Evolutionary conservation across 306 rosid species (phyloP), one percentile per base, ranked within the genome.

Genomic region (Acacia acuminata): DNA sequence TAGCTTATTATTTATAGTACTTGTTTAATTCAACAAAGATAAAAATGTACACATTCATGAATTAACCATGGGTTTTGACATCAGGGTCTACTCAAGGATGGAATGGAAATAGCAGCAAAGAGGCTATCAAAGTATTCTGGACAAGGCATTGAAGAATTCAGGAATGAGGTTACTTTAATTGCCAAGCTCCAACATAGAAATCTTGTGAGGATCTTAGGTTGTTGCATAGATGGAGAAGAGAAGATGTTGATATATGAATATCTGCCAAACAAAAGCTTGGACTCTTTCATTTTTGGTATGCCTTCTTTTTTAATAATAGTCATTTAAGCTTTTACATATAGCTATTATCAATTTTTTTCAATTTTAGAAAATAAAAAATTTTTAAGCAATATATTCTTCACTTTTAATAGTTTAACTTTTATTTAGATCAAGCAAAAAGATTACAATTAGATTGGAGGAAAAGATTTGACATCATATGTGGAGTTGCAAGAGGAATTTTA

Each of bases 211-310:
- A 24, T 83, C 86, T 87, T 43, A 81, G 81, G 77, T 87, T 60
- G 36, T 24, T 60, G 66, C 36, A 11, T 24, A 25, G 16, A 60
- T 22, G 66, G 8, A 60, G 66, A 85, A 5, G 94, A 92, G 83
- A 90, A 87, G 81, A 90, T 92, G 90, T 58, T 92, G 79, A 82
- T 90, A 45, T 92, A 90, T 34, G 94, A 90, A 40, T 92, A 88
- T 85, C 73, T 92, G 85, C 92, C 90, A 10, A 92, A 92, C 64
- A 92, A 81, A 82, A 92, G 93, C 85, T 83, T 60, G 36, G 93
- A 89, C 78, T 72, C 42, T 20, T 86, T 86, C 75, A 84, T 92
- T 75, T 90, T 90, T 68, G 79, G 90, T 92, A 89, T 27, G 88
- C 40, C 64, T 68, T 76, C 61, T 55, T 55, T 4, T 66, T n/a